These are phyloP conservation scores for Podila clonocystis DNA, from an alignment of 192 early-diverging fungal genomes.

Conservation along the genomic window DNA sequence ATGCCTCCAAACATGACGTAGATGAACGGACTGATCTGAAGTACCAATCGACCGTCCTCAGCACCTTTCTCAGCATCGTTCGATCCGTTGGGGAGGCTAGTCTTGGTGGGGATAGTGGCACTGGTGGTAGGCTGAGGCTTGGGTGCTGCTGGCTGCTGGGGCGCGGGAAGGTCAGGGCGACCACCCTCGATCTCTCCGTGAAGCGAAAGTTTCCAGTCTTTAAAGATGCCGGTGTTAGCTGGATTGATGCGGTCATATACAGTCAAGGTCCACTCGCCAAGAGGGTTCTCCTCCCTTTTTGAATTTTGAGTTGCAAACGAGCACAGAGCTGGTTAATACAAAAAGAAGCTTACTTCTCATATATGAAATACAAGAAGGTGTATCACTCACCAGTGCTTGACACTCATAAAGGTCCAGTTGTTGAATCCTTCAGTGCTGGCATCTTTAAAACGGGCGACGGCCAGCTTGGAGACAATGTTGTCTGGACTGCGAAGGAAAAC, in stretches of 20 bases:
- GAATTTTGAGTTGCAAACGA: not conserved
- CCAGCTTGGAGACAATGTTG: conserved; percentile 72
- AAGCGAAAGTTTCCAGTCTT: conserved; percentile 68
- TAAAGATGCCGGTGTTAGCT: conserved; percentile 60
- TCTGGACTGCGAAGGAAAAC: conserved; percentile 77
- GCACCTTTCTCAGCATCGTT: not conserved
- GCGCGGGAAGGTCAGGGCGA: not conserved
- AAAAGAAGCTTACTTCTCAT: not conserved
- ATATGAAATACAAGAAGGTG: not conserved
- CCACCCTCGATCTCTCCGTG: conserved; percentile 39
- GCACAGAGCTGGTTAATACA: not conserved
- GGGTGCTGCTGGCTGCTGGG: not conserved
- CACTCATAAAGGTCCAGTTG: conserved; percentile 93
- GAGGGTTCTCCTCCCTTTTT: conserved; percentile 75
- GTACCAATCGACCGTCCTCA: not conserved
- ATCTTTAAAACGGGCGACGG: conserved; percentile 70
- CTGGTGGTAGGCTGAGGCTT: conserved; percentile 30
- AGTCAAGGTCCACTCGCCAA: conserved; percentile 80
- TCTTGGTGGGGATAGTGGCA: conserved; percentile 19
- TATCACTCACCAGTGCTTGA: conserved; percentile 84
- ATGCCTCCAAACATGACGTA: conserved; percentile 50
- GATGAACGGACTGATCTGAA: conserved; percentile 41
- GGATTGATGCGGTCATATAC: conserved; percentile 69
- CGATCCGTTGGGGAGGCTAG: conserved; percentile 8
- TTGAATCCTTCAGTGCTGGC: conserved; percentile 69